Evolutionary conservation across 2,329 filamentous ascomycete genomes (phyloP), one percentile per base, ranked within the genome.

Genomic region (Calonectria leucothoes): DNA sequence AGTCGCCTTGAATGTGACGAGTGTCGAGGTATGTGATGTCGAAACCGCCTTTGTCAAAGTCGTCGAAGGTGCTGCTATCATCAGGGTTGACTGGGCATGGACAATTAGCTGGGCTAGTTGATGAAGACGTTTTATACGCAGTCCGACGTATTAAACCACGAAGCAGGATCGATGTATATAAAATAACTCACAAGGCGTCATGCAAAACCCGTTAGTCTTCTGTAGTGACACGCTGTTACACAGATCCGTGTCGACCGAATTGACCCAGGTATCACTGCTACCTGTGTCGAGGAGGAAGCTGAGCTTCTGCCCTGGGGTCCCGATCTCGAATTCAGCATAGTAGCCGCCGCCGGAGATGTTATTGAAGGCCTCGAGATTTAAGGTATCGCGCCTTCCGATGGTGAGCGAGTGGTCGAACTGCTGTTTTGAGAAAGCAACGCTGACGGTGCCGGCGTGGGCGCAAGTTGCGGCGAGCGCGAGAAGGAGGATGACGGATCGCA

Each of bases 201-300:
- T 74, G 57, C 79, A 81, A 71, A 79, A 81, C 14, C 84, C 83
- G 70, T 84, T 84, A 4, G 76, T 31, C 3, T 45, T 29, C 76
- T 89, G 87, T 57, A 86, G 72, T 4, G 37, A 25, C 1, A 14
- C 20, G 57, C 83, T 86, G 17, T 82, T 81, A 82, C 95, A 97
- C 37, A 94, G 84, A 4, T 82, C 77, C 0, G 94, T 95, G 65
- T 85, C 84, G 17, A 88, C 86, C 6, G 92, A 90, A 74, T 89
- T 83, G 51, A 92, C 84, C 91, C 91, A 93, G 5, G 91, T 88
- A 79, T 93, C 91, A 75, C 89, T 91, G 81, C 89, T 92, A 33
- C 91, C 91, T 3, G 91, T 93, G 82, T 93, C 91, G 74, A 93
- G 86, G 67, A 90, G 85, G 77, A 93, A 85, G 67, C 82, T 85